phyloP scores from a whole-genome alignment of 768 basidiomycete genomes.

The Rhizopogon sp. region DNA sequence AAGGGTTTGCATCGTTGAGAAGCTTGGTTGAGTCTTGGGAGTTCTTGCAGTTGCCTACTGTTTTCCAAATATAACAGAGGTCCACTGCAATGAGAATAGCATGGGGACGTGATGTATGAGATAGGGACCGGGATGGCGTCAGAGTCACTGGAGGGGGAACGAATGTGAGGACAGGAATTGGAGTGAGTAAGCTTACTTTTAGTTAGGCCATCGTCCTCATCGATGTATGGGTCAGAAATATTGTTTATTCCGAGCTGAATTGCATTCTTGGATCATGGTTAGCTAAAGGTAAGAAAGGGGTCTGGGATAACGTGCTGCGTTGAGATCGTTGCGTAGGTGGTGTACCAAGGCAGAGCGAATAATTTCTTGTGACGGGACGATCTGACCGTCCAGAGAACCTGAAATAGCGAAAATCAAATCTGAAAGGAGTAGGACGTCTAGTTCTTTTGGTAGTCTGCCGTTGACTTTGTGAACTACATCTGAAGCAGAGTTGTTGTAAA shows the following conservation, averaged over 20 bases:
- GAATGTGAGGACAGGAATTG: neutral
- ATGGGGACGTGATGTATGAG: conserved; percentile 19
- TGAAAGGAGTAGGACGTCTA: conserved; percentile 48
- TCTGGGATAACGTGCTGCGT: conserved; percentile 31
- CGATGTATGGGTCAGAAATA: conserved; percentile 49
- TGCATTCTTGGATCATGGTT: conserved; percentile 45
- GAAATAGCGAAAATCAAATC: conserved; percentile 49
- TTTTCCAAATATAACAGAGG: conserved; percentile 37
- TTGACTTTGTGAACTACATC: conserved; percentile 25
- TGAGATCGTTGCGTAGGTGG: conserved; percentile 48
- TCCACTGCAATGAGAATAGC: conserved; percentile 32
- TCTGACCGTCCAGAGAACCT: conserved; percentile 44
- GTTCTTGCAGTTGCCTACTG: conserved; percentile 6
- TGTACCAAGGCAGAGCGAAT: conserved; percentile 43
- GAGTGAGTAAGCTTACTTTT: conserved; percentile 30
- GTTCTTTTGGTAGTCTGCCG: conserved; percentile 27
- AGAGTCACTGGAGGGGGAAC: conserved; percentile 30
- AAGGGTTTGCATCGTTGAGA: conserved; percentile 38
- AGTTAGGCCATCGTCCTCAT: conserved; percentile 35
- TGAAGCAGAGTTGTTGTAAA: conserved; percentile 31
- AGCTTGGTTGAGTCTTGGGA: conserved; percentile 28
- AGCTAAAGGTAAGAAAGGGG: conserved; percentile 6
- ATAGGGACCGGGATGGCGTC: conserved; percentile 33
- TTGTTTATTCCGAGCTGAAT: conserved; percentile 49
- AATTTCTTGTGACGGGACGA: conserved; percentile 36